Evolutionary conservation across 2,329 filamentous ascomycete species (phyloP).

Genomic region (Chaetomiaceae sp.): DNA sequence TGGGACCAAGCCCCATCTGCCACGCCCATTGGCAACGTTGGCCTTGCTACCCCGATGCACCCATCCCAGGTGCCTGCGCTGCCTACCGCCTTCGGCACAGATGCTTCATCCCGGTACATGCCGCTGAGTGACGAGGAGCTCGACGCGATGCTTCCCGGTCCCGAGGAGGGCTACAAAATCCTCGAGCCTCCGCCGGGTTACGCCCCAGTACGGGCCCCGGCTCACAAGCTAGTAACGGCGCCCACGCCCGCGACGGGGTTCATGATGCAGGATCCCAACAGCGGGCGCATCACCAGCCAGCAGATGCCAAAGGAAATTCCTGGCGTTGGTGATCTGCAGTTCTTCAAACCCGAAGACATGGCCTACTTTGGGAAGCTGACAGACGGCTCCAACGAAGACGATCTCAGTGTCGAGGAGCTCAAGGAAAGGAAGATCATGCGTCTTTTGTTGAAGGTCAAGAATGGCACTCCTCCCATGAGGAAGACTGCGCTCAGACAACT

Average conservation of each 20-base stretch:
- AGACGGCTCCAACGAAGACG: constrained; percentile 87
- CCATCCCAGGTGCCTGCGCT: constrained; percentile 56
- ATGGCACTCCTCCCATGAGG: constrained; percentile 95
- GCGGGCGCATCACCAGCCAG: constrained; percentile 75
- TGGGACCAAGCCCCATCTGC: constrained; percentile 89
- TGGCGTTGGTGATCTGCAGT: constrained; percentile 91
- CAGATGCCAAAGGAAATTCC: constrained; percentile 93
- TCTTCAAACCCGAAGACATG: constrained; percentile 99
- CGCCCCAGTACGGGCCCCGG: constrained; percentile 71
- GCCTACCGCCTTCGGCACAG: constrained; percentile 66
- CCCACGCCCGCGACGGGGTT: constrained; percentile 78
- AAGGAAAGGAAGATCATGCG: constrained; percentile 99
- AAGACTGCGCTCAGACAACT: constrained; percentile 97
- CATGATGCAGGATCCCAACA: constrained; percentile 95
- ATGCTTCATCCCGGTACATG: constrained; percentile 74
- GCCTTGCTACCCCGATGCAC: constrained; percentile 75
- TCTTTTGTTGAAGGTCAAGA: constrained; percentile 95
- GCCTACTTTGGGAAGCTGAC: constrained; percentile 97
- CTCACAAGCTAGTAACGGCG: constrained; percentile 70
- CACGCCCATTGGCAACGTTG: constrained; percentile 68
- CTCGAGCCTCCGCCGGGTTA: constrained; percentile 89
- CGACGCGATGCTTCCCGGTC: constrained; percentile 81
- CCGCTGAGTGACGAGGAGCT: constrained; percentile 90
- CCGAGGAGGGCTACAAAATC: constrained; percentile 88
- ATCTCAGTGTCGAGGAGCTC: constrained; percentile 86